Evolutionary conservation across 768 basidiomycete genomes (phyloP).

Genomic region (Dentipellis fragilis): DNA sequence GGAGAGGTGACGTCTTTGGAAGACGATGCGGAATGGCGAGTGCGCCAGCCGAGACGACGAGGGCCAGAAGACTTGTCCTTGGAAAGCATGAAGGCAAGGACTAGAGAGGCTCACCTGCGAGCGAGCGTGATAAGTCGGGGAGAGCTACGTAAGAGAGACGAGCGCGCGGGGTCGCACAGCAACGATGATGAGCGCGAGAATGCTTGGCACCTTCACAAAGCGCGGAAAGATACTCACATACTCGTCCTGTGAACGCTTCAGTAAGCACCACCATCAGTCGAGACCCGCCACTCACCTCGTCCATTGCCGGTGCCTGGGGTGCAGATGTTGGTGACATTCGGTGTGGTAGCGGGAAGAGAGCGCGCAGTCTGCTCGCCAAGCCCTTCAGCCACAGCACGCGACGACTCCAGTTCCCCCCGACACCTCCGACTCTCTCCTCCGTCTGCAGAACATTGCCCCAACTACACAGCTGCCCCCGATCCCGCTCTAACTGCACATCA

Average conservation of each 20-base stretch:
- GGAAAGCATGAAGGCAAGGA: background rate
- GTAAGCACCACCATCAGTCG: background rate
- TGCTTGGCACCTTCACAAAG: background rate
- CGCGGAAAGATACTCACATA: background rate
- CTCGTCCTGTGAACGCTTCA: background rate
- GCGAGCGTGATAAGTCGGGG: background rate
- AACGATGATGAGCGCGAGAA: background rate
- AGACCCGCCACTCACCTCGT: background rate
- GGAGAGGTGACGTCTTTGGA: background rate
- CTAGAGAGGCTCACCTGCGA: background rate
- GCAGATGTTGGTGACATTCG: too few relatives aligned
- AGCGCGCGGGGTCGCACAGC: background rate
- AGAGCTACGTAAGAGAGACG: background rate
- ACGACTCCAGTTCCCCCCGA: too few relatives aligned
- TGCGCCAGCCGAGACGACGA: background rate
- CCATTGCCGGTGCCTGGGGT: background rate
- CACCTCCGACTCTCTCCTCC: too few relatives aligned
- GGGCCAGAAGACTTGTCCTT: background rate
- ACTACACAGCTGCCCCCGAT: too few relatives aligned
- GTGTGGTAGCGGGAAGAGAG: too few relatives aligned
- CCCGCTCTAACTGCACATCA: too few relatives aligned
- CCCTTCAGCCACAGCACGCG: too few relatives aligned
- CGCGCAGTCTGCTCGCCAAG: too few relatives aligned
- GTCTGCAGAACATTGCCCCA: too few relatives aligned
- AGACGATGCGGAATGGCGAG: background rate